These are phyloP conservation scores for Cordia subcordata DNA, from an alignment of 257 asterid genomes.

Conservation along the genomic window DNA sequence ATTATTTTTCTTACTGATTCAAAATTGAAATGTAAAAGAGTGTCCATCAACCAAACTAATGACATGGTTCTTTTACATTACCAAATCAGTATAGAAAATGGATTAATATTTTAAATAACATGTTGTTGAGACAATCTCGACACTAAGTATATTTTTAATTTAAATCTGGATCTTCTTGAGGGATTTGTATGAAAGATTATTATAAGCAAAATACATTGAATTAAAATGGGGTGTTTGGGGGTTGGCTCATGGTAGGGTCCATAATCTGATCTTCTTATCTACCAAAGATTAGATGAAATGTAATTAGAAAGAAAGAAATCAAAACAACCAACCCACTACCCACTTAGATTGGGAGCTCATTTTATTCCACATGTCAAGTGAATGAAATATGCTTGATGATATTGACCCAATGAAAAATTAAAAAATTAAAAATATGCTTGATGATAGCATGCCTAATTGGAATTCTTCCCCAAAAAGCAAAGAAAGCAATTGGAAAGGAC, in stretches of 20 bases:
- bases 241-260: conserved; percentile 31
- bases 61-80: no score
- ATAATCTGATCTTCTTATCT: conserved; percentile 18
- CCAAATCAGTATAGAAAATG: no score
- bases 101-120: no score
- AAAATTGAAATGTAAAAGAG: no score
- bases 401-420: background rate
- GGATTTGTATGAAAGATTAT: no score
- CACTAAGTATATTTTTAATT: no score
- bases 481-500: conserved; percentile 32
- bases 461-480: conserved; percentile 37
- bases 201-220: background rate
- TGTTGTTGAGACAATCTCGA: no score
- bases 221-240: background rate
- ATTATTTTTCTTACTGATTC: no score
- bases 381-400: conserved; percentile 12
- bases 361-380: conserved; percentile 32
- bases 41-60: no score
- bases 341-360: conserved; percentile 18
- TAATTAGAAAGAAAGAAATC: conserved; percentile 21
- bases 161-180: no score
- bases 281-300: conserved; percentile 12
- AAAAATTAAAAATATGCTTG: conserved; percentile 5
- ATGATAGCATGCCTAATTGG: conserved; percentile 52
- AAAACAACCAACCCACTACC: conserved; percentile 18